phyloP scores from a whole-genome alignment of 1,284 basidiomycete species.

The Gomphus sp. region DNA sequence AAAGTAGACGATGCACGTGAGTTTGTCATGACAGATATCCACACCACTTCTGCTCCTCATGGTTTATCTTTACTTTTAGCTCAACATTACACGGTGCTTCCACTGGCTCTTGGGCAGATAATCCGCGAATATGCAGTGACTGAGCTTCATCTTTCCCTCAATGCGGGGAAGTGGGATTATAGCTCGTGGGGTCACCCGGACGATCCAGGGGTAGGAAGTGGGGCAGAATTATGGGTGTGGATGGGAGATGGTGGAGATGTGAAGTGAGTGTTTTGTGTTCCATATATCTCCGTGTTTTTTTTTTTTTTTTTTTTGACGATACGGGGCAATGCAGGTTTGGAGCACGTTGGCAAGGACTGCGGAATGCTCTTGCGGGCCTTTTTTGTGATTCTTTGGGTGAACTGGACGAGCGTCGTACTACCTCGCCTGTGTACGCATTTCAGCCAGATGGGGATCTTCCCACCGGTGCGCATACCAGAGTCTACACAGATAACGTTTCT shows the following conservation, averaged over 20 bases:
- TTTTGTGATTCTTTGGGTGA: slow-evolving; percentile 88
- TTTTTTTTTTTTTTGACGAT: no score
- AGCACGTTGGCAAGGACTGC: no score
- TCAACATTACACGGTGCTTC: slow-evolving; percentile 55
- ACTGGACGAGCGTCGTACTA: slow-evolving; percentile 63
- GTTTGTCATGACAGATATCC: neutral
- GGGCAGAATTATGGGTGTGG: slow-evolving; percentile 62
- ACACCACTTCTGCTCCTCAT: neutral
- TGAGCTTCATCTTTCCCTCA: slow-evolving; percentile 81
- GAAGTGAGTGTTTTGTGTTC: slow-evolving; percentile 34
- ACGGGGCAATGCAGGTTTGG: slow-evolving; percentile 28
- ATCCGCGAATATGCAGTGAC: slow-evolving; percentile 76
- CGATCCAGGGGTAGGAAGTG: slow-evolving; percentile 68
- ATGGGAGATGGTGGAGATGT: slow-evolving; percentile 66
- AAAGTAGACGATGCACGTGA: slow-evolving; percentile 28
- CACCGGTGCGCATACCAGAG: no score
- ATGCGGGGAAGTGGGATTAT: slow-evolving; percentile 89
- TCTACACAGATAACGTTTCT: no score
- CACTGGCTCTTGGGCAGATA: slow-evolving; percentile 79
- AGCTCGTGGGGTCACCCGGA: slow-evolving; percentile 77
- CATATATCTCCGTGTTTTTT: no score
- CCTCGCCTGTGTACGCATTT: slow-evolving; percentile 50
- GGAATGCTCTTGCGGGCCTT: no score
- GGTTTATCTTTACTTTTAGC: no score
- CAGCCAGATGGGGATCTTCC: slow-evolving; percentile 23